phyloP scores from a whole-genome alignment of 352 stramenopile species.

The Phytophthora chlamydospora region DNA sequence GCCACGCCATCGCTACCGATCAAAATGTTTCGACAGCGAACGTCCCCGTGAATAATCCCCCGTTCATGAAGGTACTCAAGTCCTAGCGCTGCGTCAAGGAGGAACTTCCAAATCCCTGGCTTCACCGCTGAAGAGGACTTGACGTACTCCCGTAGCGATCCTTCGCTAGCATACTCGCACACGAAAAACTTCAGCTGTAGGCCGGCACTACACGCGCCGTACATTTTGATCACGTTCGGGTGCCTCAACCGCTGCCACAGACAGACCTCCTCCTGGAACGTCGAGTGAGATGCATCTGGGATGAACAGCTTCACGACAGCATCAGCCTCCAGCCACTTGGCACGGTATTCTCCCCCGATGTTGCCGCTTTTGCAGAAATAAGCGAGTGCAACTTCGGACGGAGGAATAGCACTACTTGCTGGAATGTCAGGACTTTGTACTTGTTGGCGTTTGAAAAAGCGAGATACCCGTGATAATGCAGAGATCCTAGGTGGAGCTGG shows the following conservation, averaged over 20 bases:
- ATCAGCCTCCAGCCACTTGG: constrained; percentile 14
- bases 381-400: background rate
- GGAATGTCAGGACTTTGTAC: background rate
- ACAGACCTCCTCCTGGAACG: background rate
- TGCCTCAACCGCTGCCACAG: constrained; percentile 10
- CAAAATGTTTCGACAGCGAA: constrained; percentile 41
- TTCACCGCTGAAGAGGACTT: background rate
- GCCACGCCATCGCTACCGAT: constrained; percentile 24
- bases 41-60: constrained; percentile 26
- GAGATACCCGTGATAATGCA: too few species aligned
- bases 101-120: constrained; percentile 9
- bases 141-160: constrained; percentile 7
- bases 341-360: constrained; percentile 7
- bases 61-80: constrained; percentile 19
- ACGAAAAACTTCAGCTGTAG: constrained; percentile 17
- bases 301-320: constrained; percentile 7
- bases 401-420: constrained; percentile 1
- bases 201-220: constrained; percentile 5
- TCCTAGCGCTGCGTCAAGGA: constrained; percentile 11
- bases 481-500: background rate
- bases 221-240: constrained; percentile 20
- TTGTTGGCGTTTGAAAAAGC: background rate
- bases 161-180: constrained; percentile 14
- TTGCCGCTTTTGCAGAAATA: background rate
- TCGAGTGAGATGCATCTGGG: background rate